phyloP scores from a whole-genome alignment of 2,329 filamentous ascomycete species.

The Fusarium sp. region DNA sequence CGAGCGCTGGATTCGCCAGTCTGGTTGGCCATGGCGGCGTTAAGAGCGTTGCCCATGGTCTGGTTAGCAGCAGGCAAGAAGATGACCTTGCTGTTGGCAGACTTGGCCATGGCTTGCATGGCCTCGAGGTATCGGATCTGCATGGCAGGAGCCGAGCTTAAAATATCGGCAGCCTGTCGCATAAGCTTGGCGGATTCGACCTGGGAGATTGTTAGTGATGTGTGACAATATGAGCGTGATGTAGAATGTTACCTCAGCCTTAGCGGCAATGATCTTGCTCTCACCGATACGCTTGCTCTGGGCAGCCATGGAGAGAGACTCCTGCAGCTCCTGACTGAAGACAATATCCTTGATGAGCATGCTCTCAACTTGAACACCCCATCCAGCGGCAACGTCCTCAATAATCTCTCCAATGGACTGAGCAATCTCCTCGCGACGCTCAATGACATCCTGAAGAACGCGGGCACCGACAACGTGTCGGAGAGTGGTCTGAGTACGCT shows the following conservation, averaged over 20 bases:
- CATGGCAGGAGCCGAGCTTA: constrained; percentile 94
- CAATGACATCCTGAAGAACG: constrained; percentile 96
- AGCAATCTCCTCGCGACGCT: constrained; percentile 96
- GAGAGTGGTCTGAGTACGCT: constrained; percentile 97
- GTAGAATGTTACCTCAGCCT: constrained; percentile 74
- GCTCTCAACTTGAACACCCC: constrained; percentile 96
- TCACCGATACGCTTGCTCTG: constrained; percentile 99
- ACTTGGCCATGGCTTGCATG: constrained; percentile 99
- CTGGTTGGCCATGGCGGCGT: constrained; percentile 57
- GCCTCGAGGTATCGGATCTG: constrained; percentile 98
- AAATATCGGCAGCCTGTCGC: constrained; percentile 92
- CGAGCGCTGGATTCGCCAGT: constrained; percentile 67
- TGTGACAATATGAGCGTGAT: not conserved
- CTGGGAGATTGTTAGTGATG: constrained; percentile 41
- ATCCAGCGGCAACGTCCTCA: constrained; percentile 91
- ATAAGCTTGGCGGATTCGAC: constrained; percentile 96
- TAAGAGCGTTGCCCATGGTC: constrained; percentile 63
- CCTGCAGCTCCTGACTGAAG: constrained; percentile 95
- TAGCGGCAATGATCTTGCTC: constrained; percentile 96
- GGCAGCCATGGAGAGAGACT: constrained; percentile 96
- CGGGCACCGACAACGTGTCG: constrained; percentile 96
- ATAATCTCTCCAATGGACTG: constrained; percentile 97
- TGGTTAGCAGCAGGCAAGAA: constrained; percentile 76
- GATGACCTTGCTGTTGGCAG: constrained; percentile 88
- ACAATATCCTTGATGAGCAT: constrained; percentile 99